Evolutionary conservation across 2,329 filamentous ascomycete genomes (phyloP).

Genomic region (Monilinia aucupariae): DNA sequence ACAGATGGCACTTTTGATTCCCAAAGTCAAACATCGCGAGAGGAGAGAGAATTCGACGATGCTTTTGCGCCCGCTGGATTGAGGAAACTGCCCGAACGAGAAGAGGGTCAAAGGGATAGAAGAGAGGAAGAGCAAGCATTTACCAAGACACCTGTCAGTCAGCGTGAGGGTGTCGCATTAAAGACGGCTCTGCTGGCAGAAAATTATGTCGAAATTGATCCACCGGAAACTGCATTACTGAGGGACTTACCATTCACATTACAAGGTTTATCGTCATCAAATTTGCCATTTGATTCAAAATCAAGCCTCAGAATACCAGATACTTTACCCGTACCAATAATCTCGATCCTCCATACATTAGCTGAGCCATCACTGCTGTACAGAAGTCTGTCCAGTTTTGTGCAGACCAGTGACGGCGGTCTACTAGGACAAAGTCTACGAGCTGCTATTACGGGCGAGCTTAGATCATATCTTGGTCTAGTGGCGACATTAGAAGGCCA

Average conservation of each 20-base stretch:
- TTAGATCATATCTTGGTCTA: constrained; percentile 82
- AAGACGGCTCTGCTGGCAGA: constrained; percentile 54
- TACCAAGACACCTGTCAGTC: constrained; percentile 26
- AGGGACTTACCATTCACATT: constrained; percentile 87
- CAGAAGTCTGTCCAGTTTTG: constrained; percentile 71
- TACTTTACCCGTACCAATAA: constrained; percentile 74
- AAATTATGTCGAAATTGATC: constrained; percentile 52
- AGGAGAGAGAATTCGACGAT: constrained; percentile 38
- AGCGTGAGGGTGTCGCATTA: constrained; percentile 29
- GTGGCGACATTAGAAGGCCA: constrained; percentile 91
- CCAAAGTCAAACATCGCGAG: constrained; percentile 38
- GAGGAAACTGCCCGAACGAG: constrained; percentile 31
- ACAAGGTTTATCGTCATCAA: constrained; percentile 84
- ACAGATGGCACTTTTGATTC: constrained; percentile 23
- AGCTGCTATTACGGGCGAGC: constrained; percentile 76
- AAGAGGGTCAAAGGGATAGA: constrained; percentile 34
- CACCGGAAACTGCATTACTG: constrained; percentile 60
- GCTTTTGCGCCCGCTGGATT: constrained; percentile 52
- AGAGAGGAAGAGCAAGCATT: constrained; percentile 33
- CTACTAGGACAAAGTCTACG: constrained; percentile 88
- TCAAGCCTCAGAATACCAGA: constrained; percentile 69
- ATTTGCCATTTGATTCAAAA: constrained; percentile 67
- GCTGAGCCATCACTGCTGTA: constrained; percentile 95
- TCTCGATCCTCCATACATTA: constrained; percentile 81
- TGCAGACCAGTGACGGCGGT: constrained; percentile 73